A percentile compares a stretch with the other conserved stretches of the same genome.
Conservation (phyloP, 306 rosid genomes). For the Quercus agrifolia region DNA sequence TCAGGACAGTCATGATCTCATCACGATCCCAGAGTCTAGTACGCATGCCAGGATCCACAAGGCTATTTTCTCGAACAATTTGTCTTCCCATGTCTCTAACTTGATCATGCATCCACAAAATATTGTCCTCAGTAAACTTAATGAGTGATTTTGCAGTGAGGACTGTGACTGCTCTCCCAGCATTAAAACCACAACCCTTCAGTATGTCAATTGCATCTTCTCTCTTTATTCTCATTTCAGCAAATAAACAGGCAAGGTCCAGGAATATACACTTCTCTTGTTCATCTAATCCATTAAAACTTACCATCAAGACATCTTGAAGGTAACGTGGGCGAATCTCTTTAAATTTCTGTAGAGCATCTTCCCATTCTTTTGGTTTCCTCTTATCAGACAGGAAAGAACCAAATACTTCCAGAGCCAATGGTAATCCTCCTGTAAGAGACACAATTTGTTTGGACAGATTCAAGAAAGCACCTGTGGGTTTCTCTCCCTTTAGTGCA, state of each 20-base stretch:
- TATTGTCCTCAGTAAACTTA: slow-evolving; percentile 31
- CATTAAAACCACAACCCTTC: slow-evolving; percentile 55
- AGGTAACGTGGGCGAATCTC: slow-evolving; percentile 34
- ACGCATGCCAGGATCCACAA: slow-evolving; percentile 40
- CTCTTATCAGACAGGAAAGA: slow-evolving; percentile 48
- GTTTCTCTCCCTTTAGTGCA: slow-evolving; percentile 27
- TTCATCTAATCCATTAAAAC: slow-evolving; percentile 46
- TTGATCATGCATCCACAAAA: slow-evolving; percentile 70
- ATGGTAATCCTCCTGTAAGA: slow-evolving; percentile 54
- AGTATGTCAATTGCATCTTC: slow-evolving; percentile 4
- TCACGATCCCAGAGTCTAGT: slow-evolving; percentile 61
- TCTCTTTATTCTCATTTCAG: slow-evolving; percentile 34
- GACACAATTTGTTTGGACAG: slow-evolving; percentile 40
- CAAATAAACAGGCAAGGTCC: slow-evolving; percentile 57
- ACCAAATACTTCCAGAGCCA: slow-evolving; percentile 73
- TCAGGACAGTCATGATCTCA: slow-evolving; percentile 42
- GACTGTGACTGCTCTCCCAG: slow-evolving; percentile 34
- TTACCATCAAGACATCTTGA: slow-evolving; percentile 59
- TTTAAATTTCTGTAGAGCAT: slow-evolving; percentile 35
- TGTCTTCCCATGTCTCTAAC: slow-evolving; percentile 71
- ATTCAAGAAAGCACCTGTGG: slow-evolving; percentile 6
- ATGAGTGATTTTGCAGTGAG: slow-evolving; percentile 50
- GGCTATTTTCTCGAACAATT: slow-evolving; percentile 37
- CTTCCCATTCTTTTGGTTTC: slow-evolving; percentile 45
- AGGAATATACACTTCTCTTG: slow-evolving; percentile 53